These are phyloP conservation scores for Talaromyces funiculosus DNA, from an alignment of 2,329 filamentous ascomycete genomes.

Conservation along the genomic window DNA sequence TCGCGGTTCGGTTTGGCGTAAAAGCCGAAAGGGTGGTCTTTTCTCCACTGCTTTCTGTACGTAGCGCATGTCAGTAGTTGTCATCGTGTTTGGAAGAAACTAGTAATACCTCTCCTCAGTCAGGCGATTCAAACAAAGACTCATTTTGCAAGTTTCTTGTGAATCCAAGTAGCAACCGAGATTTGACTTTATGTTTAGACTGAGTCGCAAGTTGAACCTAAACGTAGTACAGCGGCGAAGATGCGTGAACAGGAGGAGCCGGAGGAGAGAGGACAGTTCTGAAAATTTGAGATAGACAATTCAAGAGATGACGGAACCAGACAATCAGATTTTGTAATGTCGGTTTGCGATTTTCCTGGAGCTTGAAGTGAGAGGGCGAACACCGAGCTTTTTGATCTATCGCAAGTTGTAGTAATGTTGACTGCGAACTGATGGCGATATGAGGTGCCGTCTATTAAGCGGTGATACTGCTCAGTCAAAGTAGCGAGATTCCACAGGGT, in stretches of 20 bases:
- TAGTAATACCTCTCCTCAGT: slow-evolving; percentile 11
- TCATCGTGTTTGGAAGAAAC: background rate
- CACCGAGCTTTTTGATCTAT: background rate
- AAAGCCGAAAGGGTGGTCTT: slow-evolving; percentile 96
- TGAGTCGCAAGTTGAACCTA: background rate
- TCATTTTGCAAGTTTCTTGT: background rate
- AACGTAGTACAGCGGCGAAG: background rate
- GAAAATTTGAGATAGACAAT: background rate
- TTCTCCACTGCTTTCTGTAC: slow-evolving; percentile 89
- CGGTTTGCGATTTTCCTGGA: background rate
- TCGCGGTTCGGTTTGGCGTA: slow-evolving; percentile 83
- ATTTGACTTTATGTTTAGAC: background rate
- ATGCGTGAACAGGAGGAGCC: background rate
- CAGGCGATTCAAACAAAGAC: slow-evolving; percentile 13
- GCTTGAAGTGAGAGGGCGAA: background rate
- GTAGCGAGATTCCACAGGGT: background rate
- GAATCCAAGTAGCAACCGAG: background rate
- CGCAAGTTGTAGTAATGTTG: background rate
- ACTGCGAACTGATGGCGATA: background rate
- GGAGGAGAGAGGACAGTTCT: background rate
- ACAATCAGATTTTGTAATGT: too few relatives aligned
- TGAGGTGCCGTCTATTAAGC: background rate
- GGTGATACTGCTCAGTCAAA: background rate
- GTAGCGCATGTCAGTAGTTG: background rate
- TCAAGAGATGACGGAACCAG: too few relatives aligned